phyloP scores from a whole-genome alignment of 2,329 filamentous ascomycete species.

The Ophiosphaerella korrae region DNA sequence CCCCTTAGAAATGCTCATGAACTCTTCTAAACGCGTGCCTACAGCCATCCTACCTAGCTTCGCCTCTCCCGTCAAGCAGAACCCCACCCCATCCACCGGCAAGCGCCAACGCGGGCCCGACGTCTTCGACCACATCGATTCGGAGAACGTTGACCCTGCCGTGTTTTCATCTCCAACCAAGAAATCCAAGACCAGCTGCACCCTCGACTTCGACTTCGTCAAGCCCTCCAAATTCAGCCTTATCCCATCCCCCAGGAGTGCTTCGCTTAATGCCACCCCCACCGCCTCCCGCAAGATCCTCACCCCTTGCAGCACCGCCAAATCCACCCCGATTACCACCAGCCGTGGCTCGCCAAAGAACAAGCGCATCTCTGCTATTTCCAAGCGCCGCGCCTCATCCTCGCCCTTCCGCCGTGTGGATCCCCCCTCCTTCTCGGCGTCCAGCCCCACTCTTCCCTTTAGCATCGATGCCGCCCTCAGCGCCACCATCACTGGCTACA shows the following conservation, averaged over 20 bases:
- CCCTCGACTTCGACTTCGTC: conserved; percentile 40
- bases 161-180: conserved; percentile 58
- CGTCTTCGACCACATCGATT: conserved; percentile 55
- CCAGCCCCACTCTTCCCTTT: conserved; percentile 66
- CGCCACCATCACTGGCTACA: conserved; percentile 71
- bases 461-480: conserved; percentile 83
- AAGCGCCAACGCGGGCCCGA: conserved; percentile 54
- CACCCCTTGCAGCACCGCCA: conserved; percentile 50
- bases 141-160: conserved; percentile 65
- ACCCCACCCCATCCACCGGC: conserved; percentile 35
- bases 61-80: conserved; percentile 40
- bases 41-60: conserved; percentile 41
- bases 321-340: conserved; percentile 50
- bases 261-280: conserved; percentile 34
- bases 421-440: conserved; percentile 65
- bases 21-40: conserved; percentile 25
- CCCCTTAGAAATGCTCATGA: neutral
- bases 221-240: conserved; percentile 51
- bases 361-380: conserved; percentile 72
- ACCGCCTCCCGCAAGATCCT: conserved; percentile 45
- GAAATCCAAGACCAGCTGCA: conserved; percentile 53
- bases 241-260: conserved; percentile 34
- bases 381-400: conserved; percentile 66
- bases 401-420: conserved; percentile 73
- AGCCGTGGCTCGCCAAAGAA: conserved; percentile 77